Evolutionary conservation across 495 filamentous ascomycete genomes (phyloP).

Genomic region (Pyronema omphalodes): DNA sequence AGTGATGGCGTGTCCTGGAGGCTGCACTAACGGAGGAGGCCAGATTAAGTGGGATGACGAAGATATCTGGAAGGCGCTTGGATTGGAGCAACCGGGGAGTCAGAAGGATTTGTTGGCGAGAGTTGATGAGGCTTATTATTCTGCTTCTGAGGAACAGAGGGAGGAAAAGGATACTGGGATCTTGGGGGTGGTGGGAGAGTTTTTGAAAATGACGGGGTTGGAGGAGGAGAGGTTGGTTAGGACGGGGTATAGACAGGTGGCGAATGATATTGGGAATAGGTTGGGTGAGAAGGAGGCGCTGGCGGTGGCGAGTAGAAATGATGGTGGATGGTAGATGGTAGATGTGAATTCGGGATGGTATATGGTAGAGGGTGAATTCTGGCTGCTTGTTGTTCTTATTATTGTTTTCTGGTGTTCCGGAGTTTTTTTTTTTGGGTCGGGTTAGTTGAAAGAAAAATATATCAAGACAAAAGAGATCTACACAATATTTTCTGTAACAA

Average conservation of each 20-base stretch:
- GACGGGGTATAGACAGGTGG: constrained; percentile 77
- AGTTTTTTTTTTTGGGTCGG: too few relatives aligned
- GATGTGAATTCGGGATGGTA: neutral
- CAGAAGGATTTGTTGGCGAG: constrained; percentile 72
- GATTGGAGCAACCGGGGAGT: constrained; percentile 34
- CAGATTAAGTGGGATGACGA: constrained; percentile 56
- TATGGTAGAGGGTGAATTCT: neutral
- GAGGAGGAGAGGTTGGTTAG: constrained; percentile 53
- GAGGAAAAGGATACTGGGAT: constrained; percentile 13
- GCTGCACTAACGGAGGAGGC: constrained; percentile 92
- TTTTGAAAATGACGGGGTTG: constrained; percentile 47
- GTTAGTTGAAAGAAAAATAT: too few relatives aligned
- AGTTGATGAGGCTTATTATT: constrained; percentile 92
- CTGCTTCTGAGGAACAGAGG: constrained; percentile 40
- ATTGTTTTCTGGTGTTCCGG: too few relatives aligned
- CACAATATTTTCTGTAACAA: too few relatives aligned
- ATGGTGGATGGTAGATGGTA: constrained; percentile 64
- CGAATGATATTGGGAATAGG: constrained; percentile 78
- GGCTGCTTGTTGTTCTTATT: neutral
- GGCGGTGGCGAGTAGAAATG: constrained; percentile 79
- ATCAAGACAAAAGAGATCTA: too few relatives aligned
- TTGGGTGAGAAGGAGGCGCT: constrained; percentile 50
- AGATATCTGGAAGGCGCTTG: constrained; percentile 34
- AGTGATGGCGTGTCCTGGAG: constrained; percentile 96
- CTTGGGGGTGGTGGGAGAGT: constrained; percentile 16